Base-by-base conservation (phyloP, 1,139 yeast species). In the Meyerozyma elateridarum region DNA sequence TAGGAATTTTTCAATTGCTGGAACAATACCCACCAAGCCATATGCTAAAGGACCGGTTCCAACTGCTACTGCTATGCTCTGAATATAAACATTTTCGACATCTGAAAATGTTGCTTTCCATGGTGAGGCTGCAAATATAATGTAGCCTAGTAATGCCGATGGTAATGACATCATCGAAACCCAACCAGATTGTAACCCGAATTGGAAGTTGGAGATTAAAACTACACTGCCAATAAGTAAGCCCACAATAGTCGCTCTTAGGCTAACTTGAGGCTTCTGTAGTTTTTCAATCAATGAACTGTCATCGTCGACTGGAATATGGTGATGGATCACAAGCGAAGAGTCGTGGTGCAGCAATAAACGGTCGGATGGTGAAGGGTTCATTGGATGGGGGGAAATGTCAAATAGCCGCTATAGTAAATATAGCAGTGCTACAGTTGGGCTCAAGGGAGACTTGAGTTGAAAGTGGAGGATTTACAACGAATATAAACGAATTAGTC, bases 161-260 rank as follows among this genome's bases (percentile, higher is more conserved):
- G 98, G 97, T 35, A 91, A 64, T n/a, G 95, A 84, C 98, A 91
- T 91, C 98, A 91, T 91, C 6, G 96, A 87, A 2, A 91, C 96
- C 98, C 98, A 91, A 2, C 98, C 98, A 0, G 96, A 89, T 51
- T 91, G 98, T 18, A 91, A 65, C 1, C 98, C 98, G 55, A 91
- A 91, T 52, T 89, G 97, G 61, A 91, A 91, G 54, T 91, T 91
- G 3, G 96, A 85, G 15, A 88, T 63, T 22, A 89, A 64, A 18
- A 89, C 89, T 19, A 89, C 59, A 0, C 95, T 73, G 0, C 97
- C 96, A 8, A 88, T 85, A 2, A 64, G 44, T 19, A 88, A 56
- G 0, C 96, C 96, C 0, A 79, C 84, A 0, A 79, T 25, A 0
- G 88, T 78, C 1, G 91, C 79, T 35, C 95, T 59, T 1, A 76